Evolutionary conservation across 768 basidiomycete genomes (phyloP), one percentile per base, ranked within the genome.

Genomic region (Boletus tomentosulus): DNA sequence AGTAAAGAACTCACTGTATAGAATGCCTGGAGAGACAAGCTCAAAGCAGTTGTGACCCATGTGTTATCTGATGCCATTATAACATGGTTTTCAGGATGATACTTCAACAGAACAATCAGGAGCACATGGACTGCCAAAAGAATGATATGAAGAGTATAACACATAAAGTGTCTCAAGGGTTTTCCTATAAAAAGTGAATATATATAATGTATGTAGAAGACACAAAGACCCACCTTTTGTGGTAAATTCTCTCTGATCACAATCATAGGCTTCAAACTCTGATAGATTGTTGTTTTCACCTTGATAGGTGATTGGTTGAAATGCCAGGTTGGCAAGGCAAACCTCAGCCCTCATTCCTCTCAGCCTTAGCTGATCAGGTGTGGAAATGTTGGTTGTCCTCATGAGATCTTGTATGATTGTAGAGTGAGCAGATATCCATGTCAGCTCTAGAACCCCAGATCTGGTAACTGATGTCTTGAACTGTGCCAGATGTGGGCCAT

Each of bases 351-450:
- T 50, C 39, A 41, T 33, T 31, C 48, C 48, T 3, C 19, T 41
- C 1, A 41, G 30, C 22, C 48, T 50, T 11, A 50, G 15, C 3
- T 41, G 39, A 9, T 50, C 38, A 39, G 30, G 39, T 22, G 13
- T 12, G 22, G 28, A 31, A 3, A 11, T 41, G 13, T 5, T 4
- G 15, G 35, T 6, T 8, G 6, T 41, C 15, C 4, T 41, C 48
- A 50, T 41, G 13, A 49, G 28, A 48, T 48, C 24, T 15, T 25
- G 35, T 6, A 50, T 6, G 11, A 4, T 7, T 19, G 4, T 41
- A 28, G 39, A 50, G 19, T 50, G 48, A 16, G 19, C 38, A 50
- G 48, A 50, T 30, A 50, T 39, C 48, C 48, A 50, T 28, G 30
- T 41, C 30, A 50, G 28, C 24, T 50, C 48, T 3, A 50, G 11